Conservation (phyloP, 345 rosid genomes). For the Populus alba region DNA sequence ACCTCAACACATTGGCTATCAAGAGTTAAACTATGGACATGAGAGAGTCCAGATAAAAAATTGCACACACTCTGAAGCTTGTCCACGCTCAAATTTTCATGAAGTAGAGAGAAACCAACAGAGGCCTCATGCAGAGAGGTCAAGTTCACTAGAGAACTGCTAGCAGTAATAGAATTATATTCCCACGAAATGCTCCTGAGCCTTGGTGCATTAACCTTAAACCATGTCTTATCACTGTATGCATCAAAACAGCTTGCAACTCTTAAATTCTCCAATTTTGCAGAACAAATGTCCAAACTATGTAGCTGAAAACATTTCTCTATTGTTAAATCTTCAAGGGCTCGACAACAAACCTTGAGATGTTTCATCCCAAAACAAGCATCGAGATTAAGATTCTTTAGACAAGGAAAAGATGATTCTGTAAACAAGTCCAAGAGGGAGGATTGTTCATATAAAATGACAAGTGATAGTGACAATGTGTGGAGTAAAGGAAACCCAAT, state of each 20-base stretch:
- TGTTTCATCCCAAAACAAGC: slow-evolving; percentile 52
- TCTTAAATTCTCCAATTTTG: slow-evolving; percentile 43
- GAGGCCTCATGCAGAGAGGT: slow-evolving; percentile 45
- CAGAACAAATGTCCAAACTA: slow-evolving; percentile 48
- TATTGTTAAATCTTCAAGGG: slow-evolving; percentile 48
- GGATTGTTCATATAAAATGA: slow-evolving; percentile 48
- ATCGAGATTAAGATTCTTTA: slow-evolving; percentile 51
- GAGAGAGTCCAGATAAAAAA: slow-evolving; percentile 51
- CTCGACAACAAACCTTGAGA: slow-evolving; percentile 56
- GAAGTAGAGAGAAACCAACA: slow-evolving; percentile 37
- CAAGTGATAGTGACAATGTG: slow-evolving; percentile 51
- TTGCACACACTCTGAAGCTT: slow-evolving; percentile 41
- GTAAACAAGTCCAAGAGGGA: slow-evolving; percentile 58
- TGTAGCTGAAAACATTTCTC: slow-evolving; percentile 53
- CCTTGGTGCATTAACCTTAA: slow-evolving; percentile 51
- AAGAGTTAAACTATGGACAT: slow-evolving; percentile 45
- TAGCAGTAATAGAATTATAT: slow-evolving; percentile 39
- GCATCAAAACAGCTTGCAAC: slow-evolving; percentile 59
- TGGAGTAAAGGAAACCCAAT: slow-evolving; percentile 56
- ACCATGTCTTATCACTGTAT: slow-evolving; percentile 39
- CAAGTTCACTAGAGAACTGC: slow-evolving; percentile 42
- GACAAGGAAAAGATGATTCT: slow-evolving; percentile 58
- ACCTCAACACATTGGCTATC: slow-evolving; percentile 70
- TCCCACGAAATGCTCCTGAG: slow-evolving; percentile 52
- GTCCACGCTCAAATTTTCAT: slow-evolving; percentile 29